Conservation (phyloP, 352 stramenopile genomes). For the Pythium graminicola region DNA sequence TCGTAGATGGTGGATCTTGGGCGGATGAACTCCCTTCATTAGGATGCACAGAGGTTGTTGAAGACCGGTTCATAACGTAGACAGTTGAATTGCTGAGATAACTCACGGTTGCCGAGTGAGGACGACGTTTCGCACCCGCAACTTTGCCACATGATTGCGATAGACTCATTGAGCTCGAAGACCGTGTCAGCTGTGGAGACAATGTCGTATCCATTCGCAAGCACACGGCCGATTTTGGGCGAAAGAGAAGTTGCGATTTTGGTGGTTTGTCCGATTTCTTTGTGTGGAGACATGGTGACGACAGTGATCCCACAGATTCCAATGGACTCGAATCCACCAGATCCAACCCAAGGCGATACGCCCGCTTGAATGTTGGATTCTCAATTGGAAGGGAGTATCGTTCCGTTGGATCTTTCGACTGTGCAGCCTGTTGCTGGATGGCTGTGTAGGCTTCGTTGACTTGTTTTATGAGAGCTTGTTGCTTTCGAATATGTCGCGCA, state of each 20-base stretch:
- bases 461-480: constrained; percentile 28
- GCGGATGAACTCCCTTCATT: neutral
- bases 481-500: constrained; percentile 23
- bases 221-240: constrained; percentile 19
- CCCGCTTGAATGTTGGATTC: constrained; percentile 27
- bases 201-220: constrained; percentile 21
- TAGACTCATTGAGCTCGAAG: constrained; percentile 9
- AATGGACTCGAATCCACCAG: constrained; percentile 21
- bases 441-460: constrained; percentile 23
- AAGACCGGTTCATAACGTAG: constrained; percentile 31
- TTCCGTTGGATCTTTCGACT: constrained; percentile 33
- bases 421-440: constrained; percentile 28
- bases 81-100: constrained; percentile 51
- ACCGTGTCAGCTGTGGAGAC: constrained; percentile 1
- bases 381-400: constrained; percentile 52
- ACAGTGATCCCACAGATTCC: neutral
- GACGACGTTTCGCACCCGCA: constrained; percentile 40
- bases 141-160: constrained; percentile 19
- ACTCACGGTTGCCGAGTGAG: constrained; percentile 45
- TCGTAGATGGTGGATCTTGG: neutral
- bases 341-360: constrained; percentile 52
- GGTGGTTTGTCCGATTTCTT: constrained; percentile 3
- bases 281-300: neutral
- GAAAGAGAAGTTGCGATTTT: constrained; percentile 11
- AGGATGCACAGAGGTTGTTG: neutral